A percentile compares a stretch with the other conserved stretches of the same genome.
phyloP scores from a whole-genome alignment of 1,284 basidiomycete genomes.

The Xerocomus amazonicus region DNA sequence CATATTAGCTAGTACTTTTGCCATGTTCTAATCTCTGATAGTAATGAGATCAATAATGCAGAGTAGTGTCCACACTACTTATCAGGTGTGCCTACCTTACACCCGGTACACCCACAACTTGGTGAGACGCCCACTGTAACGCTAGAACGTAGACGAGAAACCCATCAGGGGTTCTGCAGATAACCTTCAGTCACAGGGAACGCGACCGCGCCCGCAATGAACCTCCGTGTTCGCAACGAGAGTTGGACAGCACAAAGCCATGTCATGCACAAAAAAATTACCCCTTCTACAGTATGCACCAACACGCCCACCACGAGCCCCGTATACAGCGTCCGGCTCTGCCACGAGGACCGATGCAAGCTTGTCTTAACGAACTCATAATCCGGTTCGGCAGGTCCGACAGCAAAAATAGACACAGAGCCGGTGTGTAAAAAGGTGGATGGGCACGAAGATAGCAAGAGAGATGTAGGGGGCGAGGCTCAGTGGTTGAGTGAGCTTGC shows the following conservation, averaged over 20 bases:
- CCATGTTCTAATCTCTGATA: background rate
- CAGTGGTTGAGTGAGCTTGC: constrained; percentile 46
- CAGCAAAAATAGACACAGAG: constrained; percentile 47
- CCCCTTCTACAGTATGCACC: constrained; percentile 59
- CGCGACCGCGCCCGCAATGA: constrained; percentile 35
- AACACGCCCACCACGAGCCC: constrained; percentile 50
- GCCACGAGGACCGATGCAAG: constrained; percentile 54
- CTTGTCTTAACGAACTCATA: constrained; percentile 72
- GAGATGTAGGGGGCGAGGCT: constrained; percentile 55
- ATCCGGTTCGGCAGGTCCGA: constrained; percentile 71
- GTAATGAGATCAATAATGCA: background rate
- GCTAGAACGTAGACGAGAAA: constrained; percentile 46
- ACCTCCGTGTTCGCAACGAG: constrained; percentile 29
- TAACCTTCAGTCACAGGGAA: constrained; percentile 47
- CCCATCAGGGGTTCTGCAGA: constrained; percentile 54
- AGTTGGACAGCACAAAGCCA: constrained; percentile 18
- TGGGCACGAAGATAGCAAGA: constrained; percentile 51
- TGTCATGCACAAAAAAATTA: constrained; percentile 48
- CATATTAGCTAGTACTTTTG: background rate
- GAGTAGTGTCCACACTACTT: background rate
- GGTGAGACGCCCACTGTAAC: constrained; percentile 41
- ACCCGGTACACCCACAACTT: constrained; percentile 25
- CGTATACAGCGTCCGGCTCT: constrained; percentile 57
- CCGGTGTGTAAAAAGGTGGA: constrained; percentile 64
- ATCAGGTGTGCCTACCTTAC: background rate